phyloP scores from a whole-genome alignment of 176 grass and related monocot genomes.

The Coix lacrymajobi region DNA sequence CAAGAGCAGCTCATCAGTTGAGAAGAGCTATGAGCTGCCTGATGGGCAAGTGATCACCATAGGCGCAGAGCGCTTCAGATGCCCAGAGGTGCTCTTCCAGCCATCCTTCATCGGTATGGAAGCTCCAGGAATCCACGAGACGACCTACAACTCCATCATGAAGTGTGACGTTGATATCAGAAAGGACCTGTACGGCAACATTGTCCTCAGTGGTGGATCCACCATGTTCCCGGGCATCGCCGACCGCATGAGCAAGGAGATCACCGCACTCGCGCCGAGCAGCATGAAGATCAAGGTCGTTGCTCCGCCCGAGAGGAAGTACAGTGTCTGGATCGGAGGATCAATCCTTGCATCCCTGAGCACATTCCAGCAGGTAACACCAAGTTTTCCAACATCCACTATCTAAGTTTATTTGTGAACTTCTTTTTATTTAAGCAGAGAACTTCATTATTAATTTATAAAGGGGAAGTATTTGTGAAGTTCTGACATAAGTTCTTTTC shows the following conservation, averaged over 20 bases:
- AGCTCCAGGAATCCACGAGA: conserved; percentile 76
- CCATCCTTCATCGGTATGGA: conserved; percentile 88
- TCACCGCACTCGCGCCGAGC: conserved; percentile 68
- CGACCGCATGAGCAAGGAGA: conserved; percentile 87
- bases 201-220: conserved; percentile 85
- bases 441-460: no score
- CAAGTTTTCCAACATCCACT: neutral
- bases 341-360: conserved; percentile 86
- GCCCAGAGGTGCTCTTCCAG: conserved; percentile 90
- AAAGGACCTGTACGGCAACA: conserved; percentile 84
- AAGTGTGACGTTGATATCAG: conserved; percentile 85
- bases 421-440: no score
- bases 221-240: conserved; percentile 89
- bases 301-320: conserved; percentile 80
- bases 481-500: conserved; percentile 7
- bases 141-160: conserved; percentile 86
- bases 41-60: conserved; percentile 88
- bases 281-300: conserved; percentile 97
- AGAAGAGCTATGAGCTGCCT: conserved; percentile 84
- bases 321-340: conserved; percentile 87
- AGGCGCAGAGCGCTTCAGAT: conserved; percentile 82
- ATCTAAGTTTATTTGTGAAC: neutral
- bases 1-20: conserved; percentile 63
- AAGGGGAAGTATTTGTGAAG: neutral
- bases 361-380: conserved; percentile 81